A percentile compares a stretch with the other conserved stretches of the same genome.
These are phyloP conservation scores for Fistulinella prunicolor DNA, from an alignment of 768 basidiomycete genomes.

Conservation along the genomic window DNA sequence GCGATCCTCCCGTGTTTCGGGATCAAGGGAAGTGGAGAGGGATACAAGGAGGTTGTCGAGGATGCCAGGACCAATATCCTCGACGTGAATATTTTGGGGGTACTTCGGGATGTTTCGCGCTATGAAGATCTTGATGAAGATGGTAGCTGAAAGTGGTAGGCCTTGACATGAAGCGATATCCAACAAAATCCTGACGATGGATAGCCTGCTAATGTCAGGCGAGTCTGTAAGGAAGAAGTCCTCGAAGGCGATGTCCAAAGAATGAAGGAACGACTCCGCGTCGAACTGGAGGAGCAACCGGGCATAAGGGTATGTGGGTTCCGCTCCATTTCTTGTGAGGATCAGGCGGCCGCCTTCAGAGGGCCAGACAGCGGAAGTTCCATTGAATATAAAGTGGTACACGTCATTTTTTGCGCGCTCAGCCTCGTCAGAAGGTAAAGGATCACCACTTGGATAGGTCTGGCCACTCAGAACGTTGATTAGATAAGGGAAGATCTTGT, in stretches of 20 bases:
- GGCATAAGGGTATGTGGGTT: constrained; percentile 89
- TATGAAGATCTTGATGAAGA: constrained; percentile 92
- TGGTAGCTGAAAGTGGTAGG: constrained; percentile 60
- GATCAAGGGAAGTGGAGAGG: constrained; percentile 73
- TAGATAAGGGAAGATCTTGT: constrained; percentile 90
- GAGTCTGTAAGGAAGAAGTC: constrained; percentile 83
- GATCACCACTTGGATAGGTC: constrained; percentile 81
- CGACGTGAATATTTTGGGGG: constrained; percentile 64
- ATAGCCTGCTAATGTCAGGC: constrained; percentile 65
- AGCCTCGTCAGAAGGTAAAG: constrained; percentile 62
- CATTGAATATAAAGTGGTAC: constrained; percentile 83
- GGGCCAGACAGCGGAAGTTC: constrained; percentile 78
- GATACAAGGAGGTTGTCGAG: constrained; percentile 75
- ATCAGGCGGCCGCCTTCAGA: constrained; percentile 71
- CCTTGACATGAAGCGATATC: constrained; percentile 62
- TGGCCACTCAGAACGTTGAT: constrained; percentile 77
- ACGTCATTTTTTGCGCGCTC: constrained; percentile 66
- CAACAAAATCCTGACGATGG: constrained; percentile 79
- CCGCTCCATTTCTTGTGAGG: constrained; percentile 67
- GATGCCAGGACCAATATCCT: constrained; percentile 53
- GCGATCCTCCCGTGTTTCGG: constrained; percentile 84
- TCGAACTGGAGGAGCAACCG: constrained; percentile 84
- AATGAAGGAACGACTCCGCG: constrained; percentile 90
- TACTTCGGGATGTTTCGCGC: constrained; percentile 97
- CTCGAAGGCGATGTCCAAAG: constrained; percentile 93